Evolutionary conservation across 2,329 filamentous ascomycete species (phyloP), one percentile per base, ranked within the genome.

Genomic region (Acarospora socialis): DNA sequence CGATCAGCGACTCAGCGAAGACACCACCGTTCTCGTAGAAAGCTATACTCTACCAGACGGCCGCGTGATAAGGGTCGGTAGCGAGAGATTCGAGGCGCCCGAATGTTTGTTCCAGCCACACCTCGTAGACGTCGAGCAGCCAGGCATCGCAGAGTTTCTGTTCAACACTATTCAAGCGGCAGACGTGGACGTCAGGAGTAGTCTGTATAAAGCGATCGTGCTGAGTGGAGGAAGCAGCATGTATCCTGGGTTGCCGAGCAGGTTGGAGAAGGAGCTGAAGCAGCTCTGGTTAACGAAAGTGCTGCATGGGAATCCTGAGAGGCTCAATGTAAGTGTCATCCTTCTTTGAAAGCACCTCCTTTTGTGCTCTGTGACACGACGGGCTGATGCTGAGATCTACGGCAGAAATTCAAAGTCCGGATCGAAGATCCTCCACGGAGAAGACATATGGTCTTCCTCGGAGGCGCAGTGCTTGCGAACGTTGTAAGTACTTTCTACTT

Each of bases 91-190:
- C 58, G 90, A 98, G 61, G 90, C 90, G 1, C 86, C 90, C 36
- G 90, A 98, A 58, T 98, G 90, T 57, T 69, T 98, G 32, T 98
- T 98, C 74, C 90, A 98, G 61, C 90, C 90, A 25, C 90, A 98
- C 56, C 70, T 98, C 23, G 87, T 98, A 28, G 90, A 98, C 54
- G 92, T 90, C 48, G 90, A 98, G 52, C 87, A 95, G 52, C 86
- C 86, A 1, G 90, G 90, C 38, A 90, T 98, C 40, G 87, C 83
- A 47, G 90, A 98, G 54, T 86, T 95, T 58, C 68, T 98, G 22
- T 98, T 98, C 73, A 94, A 98, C 65, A 98, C 87, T 13, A 98
- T 98, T 51, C 90, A 95, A 60, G 66, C 81, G 5, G 86, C 90
- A 39, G 90, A 95, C 47, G 84, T 98, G 33, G 90, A 98, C 53